Evolutionary conservation across 179 eudicot species (phyloP), one percentile per base, ranked within the genome.

Genomic region (Drosera spatulata): DNA sequence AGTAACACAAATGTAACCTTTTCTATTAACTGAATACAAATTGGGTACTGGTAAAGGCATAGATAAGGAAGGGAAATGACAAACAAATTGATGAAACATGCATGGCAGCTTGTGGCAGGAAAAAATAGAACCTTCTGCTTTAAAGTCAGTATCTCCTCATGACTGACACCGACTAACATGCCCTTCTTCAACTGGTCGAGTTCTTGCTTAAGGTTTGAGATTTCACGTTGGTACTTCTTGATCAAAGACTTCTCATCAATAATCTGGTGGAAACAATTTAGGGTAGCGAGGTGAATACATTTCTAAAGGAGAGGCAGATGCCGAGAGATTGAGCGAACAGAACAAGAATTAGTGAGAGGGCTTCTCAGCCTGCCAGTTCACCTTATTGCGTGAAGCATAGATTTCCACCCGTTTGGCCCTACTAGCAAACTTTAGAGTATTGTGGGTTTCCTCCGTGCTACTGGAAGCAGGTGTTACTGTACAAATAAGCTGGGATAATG

Each of bases 211-310:
- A 94, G 96, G 71, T 48, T 72, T 57, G 87, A 83, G 71, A 94
- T 94, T 79, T 91, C 99, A 56, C 81, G 74, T 72, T 94, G 99
- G 70, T 94, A 94, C 79, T 91, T 91, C 78, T 94, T 94, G 48
- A 94, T 94, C 69, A 94, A 71, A n/a, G 99, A 94, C 73, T 94
- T 94, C 70, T 94, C 99, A 69, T 94, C 99, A 73, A 94, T 91
- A 55, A 94, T 94, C 99, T 94, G 80, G 60, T 72, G 59, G 39
- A 22, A 1, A 22, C 33, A 22, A 67, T 8, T 7, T 7, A 43
- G 10, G 11, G 40, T 56, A 39, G 2, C 10, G 44, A 2, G 14
- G 14, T 12, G 6, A 51, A 51, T n/a, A 22, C 5, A n/a, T n/a
- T n/a, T n/a, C n/a, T n/a, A n/a, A n/a, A n/a, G n/a, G n/a, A n/a